Base-by-base conservation (phyloP, 129 eudicot genomes). In the Centella asiatica region DNA sequence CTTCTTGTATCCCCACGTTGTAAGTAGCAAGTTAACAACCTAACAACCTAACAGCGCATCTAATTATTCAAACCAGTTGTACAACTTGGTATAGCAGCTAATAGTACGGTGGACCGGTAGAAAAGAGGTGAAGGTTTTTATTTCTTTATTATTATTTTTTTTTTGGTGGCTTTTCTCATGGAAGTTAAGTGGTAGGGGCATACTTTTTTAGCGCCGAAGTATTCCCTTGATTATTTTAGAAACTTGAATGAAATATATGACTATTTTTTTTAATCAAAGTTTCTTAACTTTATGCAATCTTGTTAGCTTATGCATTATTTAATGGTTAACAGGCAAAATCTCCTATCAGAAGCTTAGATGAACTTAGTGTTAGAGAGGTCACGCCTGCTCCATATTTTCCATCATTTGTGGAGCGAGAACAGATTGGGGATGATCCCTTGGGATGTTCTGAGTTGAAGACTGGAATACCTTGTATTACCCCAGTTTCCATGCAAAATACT, bases 261-360 rank as follows among this genome's bases (percentile, higher is more conserved):
- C 22, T 37, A 50, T n/a, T 19, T n/a, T n/a, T 15, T 32, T n/a
- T 33, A 17, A 9, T 33, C 5, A 8, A 31, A 18, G 26, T 32
- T 9, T 19, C 40, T 6, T 20, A 58, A 58, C 18, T 56, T 56
- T 44, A 2, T 1, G 34, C 9, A 23, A 49, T 20, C 13, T 3
- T n/a, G 42, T 32, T 18, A 11, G 12, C 12, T 7, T 11, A 7
- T 37, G 12, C 24, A 18, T 37, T 3, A 11, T 44, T 76, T 22
- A 24, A 71, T 72, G 63, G 22, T 72, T 70, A 51, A 70, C 95
- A 93, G 99, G 99, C 99, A 3, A 93, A 88, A 70, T 93, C 99
- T 64, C 96, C 99, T 26, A 73, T 93, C 62, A 82, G 85, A 77
- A 76, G 62, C 61, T 59, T 93, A 46, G 99, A 87, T 13, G 95